Evolutionary conservation across 2,329 filamentous ascomycete species (phyloP).

Genomic region (Pseudocercospora eumusae): DNA sequence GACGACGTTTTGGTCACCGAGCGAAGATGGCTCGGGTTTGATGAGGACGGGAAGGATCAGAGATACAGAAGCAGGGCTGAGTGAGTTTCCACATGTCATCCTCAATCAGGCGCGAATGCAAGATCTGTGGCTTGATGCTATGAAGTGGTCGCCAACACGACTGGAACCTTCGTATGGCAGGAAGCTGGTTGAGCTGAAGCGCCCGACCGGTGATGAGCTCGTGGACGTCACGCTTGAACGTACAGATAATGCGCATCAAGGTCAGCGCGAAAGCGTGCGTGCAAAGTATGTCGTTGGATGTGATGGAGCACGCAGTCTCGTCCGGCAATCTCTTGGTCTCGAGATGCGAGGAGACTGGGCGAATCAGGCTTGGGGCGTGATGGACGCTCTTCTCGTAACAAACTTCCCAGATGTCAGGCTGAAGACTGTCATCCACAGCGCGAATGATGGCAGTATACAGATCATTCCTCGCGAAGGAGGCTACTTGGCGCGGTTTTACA

Average conservation of each 20-base stretch:
- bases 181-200: slow-evolving; percentile 29
- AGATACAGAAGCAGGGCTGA: slow-evolving; percentile 63
- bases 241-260: slow-evolving; percentile 38
- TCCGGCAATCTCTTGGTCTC: slow-evolving; percentile 36
- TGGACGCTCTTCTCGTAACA: slow-evolving; percentile 40
- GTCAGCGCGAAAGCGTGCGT: slow-evolving; percentile 35
- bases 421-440: slow-evolving; percentile 57
- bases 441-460: slow-evolving; percentile 71
- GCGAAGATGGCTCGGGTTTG: slow-evolving; percentile 56
- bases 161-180: slow-evolving; percentile 38
- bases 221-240: slow-evolving; percentile 52
- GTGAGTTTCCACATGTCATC: slow-evolving; percentile 65
- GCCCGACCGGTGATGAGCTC: slow-evolving; percentile 39
- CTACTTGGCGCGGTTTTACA: slow-evolving; percentile 41
- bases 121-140: slow-evolving; percentile 43
- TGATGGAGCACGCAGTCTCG: slow-evolving; percentile 39
- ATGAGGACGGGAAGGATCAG: slow-evolving; percentile 61
- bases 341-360: slow-evolving; percentile 42
- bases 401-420: slow-evolving; percentile 56
- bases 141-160: slow-evolving; percentile 38
- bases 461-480: slow-evolving; percentile 62
- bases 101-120: slow-evolving; percentile 73
- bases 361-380: slow-evolving; percentile 42
- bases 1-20: slow-evolving; percentile 63
- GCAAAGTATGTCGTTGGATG: slow-evolving; percentile 42